phyloP scores from a whole-genome alignment of 306 rosid genomes.

The Trifolium repens region DNA sequence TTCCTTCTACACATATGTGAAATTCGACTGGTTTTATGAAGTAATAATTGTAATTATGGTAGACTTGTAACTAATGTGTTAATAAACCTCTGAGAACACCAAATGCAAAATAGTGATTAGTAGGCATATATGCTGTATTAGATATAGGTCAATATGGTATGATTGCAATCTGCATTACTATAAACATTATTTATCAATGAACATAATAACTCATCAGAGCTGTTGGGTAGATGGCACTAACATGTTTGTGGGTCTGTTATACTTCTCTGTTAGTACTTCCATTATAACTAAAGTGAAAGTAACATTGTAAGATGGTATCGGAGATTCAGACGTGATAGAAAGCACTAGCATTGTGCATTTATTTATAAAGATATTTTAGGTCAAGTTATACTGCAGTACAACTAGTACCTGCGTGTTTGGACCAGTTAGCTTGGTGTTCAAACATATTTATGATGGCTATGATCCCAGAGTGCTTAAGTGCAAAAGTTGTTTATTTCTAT shows the following conservation, averaged over 20 bases:
- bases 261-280: constrained; percentile 3
- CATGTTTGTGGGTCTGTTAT: constrained; percentile 6
- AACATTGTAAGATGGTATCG: neutral
- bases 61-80: neutral
- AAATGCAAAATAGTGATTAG: neutral
- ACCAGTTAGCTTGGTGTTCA: neutral
- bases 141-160: constrained; percentile 4
- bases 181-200: neutral
- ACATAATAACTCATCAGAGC: constrained; percentile 5
- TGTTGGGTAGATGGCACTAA: constrained; percentile 12
- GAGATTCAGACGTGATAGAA: neutral
- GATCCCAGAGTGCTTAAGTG: neutral
- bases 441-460: neutral
- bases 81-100: neutral
- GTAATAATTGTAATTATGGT: neutral
- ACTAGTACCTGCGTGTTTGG: neutral
- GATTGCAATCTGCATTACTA: neutral
- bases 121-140: neutral
- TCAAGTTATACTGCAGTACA: neutral
- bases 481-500: neutral
- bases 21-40: constrained; percentile 1
- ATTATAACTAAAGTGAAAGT: neutral
- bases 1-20: constrained; percentile 10
- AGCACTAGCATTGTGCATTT: neutral
- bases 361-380: neutral